These are phyloP conservation scores for Ophiostoma perfectum DNA, from an alignment of 2,329 filamentous ascomycete genomes.

Conservation along the genomic window DNA sequence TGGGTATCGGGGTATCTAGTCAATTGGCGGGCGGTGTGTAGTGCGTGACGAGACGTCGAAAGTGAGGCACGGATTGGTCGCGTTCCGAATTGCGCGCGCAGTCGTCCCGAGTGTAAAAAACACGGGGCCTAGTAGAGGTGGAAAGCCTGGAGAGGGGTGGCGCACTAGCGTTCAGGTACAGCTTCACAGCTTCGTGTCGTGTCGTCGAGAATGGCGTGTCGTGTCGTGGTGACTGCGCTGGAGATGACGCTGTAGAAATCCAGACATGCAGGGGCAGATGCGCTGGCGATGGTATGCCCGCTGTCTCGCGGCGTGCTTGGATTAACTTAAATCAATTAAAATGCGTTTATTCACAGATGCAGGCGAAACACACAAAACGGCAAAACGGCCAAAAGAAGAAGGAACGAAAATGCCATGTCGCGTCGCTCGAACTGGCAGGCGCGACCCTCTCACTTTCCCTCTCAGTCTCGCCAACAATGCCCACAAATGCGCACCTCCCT, in stretches of 20 bases:
- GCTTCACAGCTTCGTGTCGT: not conserved
- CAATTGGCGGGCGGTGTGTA: not conserved
- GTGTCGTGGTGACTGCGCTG: not conserved
- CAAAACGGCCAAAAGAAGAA: conserved; percentile 20
- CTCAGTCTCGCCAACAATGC: not conserved
- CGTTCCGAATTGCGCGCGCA: conserved; percentile 4
- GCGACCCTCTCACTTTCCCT: conserved; percentile 19
- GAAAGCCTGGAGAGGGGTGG: not conserved
- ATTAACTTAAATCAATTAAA: conserved; percentile 20
- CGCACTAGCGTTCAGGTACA: conserved; percentile 1
- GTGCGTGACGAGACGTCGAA: too few relatives aligned
- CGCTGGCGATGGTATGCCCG: conserved; percentile 19
- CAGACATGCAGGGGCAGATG: not conserved
- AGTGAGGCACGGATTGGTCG: not conserved
- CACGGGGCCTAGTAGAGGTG: not conserved
- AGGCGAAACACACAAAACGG: conserved; percentile 3
- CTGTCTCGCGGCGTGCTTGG: not conserved
- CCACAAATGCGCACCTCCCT: not conserved
- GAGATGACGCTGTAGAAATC: too few relatives aligned
- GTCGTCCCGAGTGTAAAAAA: conserved; percentile 5
- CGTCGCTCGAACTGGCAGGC: conserved; percentile 26
- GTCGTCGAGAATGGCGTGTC: not conserved
- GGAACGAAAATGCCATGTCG: conserved; percentile 23
- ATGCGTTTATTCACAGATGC: conserved; percentile 12
- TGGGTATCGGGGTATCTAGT: not conserved